These are phyloP conservation scores for Penicillium sp. DNA, from an alignment of 2,329 filamentous ascomycete species.

Conservation along the genomic window DNA sequence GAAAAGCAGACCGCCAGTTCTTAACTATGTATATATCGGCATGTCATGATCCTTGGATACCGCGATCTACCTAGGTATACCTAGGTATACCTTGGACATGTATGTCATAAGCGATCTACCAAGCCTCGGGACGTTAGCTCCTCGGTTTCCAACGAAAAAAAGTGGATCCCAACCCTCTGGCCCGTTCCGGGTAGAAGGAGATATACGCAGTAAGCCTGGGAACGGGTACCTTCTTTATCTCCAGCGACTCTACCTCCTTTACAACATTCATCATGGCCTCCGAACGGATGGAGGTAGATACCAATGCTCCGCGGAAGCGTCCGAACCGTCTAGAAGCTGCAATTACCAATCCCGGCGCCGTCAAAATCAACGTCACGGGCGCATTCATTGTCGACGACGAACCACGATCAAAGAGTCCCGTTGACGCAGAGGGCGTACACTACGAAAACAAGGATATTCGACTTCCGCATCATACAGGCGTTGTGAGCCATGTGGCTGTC, in stretches of 20 bases:
- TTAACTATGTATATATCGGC: background rate
- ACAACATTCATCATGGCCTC: slow-evolving; percentile 33
- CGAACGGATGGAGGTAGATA: slow-evolving; percentile 23
- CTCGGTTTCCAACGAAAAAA: slow-evolving; percentile 15
- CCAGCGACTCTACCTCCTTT: slow-evolving; percentile 21
- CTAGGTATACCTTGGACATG: too few relatives aligned
- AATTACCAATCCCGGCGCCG: slow-evolving; percentile 63
- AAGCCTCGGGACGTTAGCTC: slow-evolving; percentile 12
- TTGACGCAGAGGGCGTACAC: slow-evolving; percentile 58
- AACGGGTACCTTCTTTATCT: slow-evolving; percentile 31
- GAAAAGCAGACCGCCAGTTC: background rate
- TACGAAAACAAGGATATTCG: slow-evolving; percentile 89
- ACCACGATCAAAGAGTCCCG: slow-evolving; percentile 49
- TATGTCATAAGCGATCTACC: background rate
- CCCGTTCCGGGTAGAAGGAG: slow-evolving; percentile 41
- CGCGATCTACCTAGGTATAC: background rate
- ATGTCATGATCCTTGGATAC: background rate
- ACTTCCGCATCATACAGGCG: slow-evolving; percentile 90
- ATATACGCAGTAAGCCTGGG: slow-evolving; percentile 49
- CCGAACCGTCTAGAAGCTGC: slow-evolving; percentile 42
- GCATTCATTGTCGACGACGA: slow-evolving; percentile 94
- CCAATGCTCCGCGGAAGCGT: slow-evolving; percentile 27
- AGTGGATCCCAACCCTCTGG: background rate
- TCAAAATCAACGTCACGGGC: slow-evolving; percentile 94
- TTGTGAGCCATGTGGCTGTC: slow-evolving; percentile 94